phyloP scores from a whole-genome alignment of 345 rosid species.

The Gossypium arboreum region DNA sequence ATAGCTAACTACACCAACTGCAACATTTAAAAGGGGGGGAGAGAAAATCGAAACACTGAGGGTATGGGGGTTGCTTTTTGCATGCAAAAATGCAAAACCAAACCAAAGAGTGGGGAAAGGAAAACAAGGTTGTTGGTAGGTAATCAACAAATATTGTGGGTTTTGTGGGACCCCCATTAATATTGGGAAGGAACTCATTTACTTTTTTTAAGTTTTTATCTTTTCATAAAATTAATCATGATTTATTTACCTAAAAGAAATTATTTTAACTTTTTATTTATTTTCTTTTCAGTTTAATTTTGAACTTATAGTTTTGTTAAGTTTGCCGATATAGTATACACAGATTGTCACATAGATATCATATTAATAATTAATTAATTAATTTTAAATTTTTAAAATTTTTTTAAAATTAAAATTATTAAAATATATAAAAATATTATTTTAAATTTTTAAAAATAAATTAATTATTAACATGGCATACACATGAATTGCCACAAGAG shows the following conservation, averaged over 20 bases:
- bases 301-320: too few relatives aligned
- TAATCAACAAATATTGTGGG: slow-evolving; percentile 5
- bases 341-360: too few relatives aligned
- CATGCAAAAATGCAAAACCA: slow-evolving; percentile 6
- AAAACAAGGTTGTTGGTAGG: slow-evolving; percentile 10
- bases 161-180: background rate
- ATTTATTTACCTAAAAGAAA: too few relatives aligned
- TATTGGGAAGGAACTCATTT: background rate
- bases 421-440: too few relatives aligned
- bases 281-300: too few relatives aligned
- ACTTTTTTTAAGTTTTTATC: background rate
- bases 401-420: too few relatives aligned
- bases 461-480: too few relatives aligned
- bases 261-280: too few relatives aligned
- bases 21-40: slow-evolving; percentile 6
- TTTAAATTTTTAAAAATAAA: rapidly evolving
- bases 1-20: slow-evolving; percentile 9
- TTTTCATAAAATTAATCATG: background rate
- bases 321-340: too few relatives aligned
- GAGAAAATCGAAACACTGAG: background rate
- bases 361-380: too few relatives aligned
- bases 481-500: too few relatives aligned
- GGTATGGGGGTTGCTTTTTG: background rate
- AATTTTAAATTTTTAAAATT: too few relatives aligned
- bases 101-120: slow-evolving; percentile 4